These are phyloP conservation scores for Podospora comata DNA, from an alignment of 495 filamentous ascomycete species.

Conservation along the genomic window DNA sequence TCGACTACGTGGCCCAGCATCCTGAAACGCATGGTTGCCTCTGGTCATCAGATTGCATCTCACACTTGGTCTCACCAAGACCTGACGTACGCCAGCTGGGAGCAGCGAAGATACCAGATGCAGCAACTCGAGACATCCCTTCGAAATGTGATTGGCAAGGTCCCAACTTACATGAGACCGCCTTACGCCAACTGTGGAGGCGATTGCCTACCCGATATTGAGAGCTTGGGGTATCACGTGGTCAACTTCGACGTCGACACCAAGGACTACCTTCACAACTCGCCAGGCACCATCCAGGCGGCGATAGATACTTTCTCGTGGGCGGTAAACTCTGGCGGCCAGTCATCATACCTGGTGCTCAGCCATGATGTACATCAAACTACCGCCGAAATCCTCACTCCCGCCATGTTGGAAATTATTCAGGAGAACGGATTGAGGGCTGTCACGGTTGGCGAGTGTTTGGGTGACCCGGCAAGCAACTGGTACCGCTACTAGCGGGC, in stretches of 20 bases:
- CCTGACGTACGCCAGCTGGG: constrained; percentile 22
- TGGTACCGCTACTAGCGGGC: constrained; percentile 53
- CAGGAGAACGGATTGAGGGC: constrained; percentile 29
- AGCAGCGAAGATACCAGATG: constrained; percentile 30
- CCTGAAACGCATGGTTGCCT: constrained; percentile 30
- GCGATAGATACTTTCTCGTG: constrained; percentile 29
- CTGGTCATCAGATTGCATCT: constrained; percentile 35
- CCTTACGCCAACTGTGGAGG: constrained; percentile 37
- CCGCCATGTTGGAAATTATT: constrained; percentile 32
- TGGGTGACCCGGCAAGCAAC: constrained; percentile 53
- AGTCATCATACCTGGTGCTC: constrained; percentile 31
- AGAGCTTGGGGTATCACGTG: constrained; percentile 39
- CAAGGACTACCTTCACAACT: constrained; percentile 38
- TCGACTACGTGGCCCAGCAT: constrained; percentile 34
- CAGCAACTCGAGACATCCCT: constrained; percentile 30
- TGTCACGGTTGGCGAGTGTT: constrained; percentile 60
- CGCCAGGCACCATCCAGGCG: constrained; percentile 18
- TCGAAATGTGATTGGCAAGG: constrained; percentile 32
- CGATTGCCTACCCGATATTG: constrained; percentile 30
- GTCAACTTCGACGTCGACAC: constrained; percentile 45
- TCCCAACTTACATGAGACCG: constrained; percentile 45
- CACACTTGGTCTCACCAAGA: constrained; percentile 43
- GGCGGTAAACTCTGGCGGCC: constrained; percentile 22
- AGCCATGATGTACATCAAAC: constrained; percentile 40
- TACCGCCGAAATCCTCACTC: constrained; percentile 34